phyloP scores from a whole-genome alignment of 768 basidiomycete genomes.

The Dendrothele bispora region DNA sequence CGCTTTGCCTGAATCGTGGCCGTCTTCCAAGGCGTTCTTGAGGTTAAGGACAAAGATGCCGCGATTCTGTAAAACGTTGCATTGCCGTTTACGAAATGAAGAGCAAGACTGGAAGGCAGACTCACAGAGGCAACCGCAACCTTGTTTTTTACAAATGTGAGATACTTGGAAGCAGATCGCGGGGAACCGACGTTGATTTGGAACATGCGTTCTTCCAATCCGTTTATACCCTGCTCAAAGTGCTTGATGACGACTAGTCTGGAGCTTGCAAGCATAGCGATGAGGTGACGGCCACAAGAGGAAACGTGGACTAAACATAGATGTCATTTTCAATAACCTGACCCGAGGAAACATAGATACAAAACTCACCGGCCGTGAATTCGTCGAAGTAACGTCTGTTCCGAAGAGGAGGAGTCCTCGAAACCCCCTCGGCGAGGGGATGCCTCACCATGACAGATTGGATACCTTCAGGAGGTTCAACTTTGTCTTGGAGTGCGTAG shows the following conservation, averaged over 20 bases:
- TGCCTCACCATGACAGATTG: slow-evolving; percentile 6
- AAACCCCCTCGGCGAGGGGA: background rate
- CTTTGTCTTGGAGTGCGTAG: slow-evolving; percentile 31
- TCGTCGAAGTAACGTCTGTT: slow-evolving; percentile 30
- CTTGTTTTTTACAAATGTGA: slow-evolving; percentile 46
- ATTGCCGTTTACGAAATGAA: slow-evolving; percentile 1
- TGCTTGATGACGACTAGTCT: slow-evolving; percentile 41
- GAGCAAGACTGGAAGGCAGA: slow-evolving; percentile 4
- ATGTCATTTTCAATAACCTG: background rate
- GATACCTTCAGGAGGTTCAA: background rate
- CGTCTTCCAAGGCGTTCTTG: slow-evolving; percentile 10
- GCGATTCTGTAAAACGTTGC: slow-evolving; percentile 21
- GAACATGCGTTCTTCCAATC: slow-evolving; percentile 32
- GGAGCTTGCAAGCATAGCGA: slow-evolving; percentile 35
- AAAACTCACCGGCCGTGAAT: slow-evolving; percentile 48
- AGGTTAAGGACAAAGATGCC: slow-evolving; percentile 22
- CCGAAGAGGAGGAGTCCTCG: background rate
- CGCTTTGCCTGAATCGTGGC: too few relatives aligned
- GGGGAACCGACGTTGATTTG: slow-evolving; percentile 43
- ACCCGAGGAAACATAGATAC: background rate
- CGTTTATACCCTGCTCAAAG: slow-evolving; percentile 34
- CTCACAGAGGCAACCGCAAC: slow-evolving; percentile 50
- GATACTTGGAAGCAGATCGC: slow-evolving; percentile 40
- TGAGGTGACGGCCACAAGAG: slow-evolving; percentile 48
- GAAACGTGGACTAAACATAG: slow-evolving; percentile 42